Percentiles rank a stretch among this genome's conserved stretches.
Evolutionary conservation across 345 rosid genomes (phyloP).

Genomic region (Populus deltoides): DNA sequence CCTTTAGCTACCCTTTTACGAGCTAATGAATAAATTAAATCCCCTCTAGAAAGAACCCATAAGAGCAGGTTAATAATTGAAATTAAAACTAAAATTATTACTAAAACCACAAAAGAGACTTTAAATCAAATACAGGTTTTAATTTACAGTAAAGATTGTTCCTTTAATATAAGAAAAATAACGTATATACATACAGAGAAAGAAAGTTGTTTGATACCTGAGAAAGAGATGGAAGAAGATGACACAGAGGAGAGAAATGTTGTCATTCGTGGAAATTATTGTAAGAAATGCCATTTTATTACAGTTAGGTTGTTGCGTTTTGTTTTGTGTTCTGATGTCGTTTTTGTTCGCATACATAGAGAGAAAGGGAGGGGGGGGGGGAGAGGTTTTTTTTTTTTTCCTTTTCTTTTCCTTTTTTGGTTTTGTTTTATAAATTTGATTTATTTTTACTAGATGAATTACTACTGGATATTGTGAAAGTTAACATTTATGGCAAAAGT

Average conservation of each 20-base stretch:
- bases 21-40: background rate
- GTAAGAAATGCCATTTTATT: background rate
- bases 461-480: background rate
- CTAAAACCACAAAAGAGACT: background rate
- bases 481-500: background rate
- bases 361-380: no score
- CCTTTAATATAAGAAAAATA: background rate
- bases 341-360: background rate
- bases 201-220: constrained; percentile 13
- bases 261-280: background rate
- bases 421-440: background rate
- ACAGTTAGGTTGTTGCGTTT: constrained; percentile 8
- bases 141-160: background rate
- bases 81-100: background rate
- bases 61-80: background rate
- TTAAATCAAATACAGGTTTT: background rate
- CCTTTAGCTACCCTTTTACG: background rate
- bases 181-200: no score
- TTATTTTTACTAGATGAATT: background rate
- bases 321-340: background rate
- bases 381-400: no score
- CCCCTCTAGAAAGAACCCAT: background rate
- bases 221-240: constrained; percentile 1
- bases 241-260: background rate
- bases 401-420: no score